These are phyloP conservation scores for Penicillium nordicum DNA, from an alignment of 2,329 filamentous ascomycete genomes.

Conservation along the genomic window DNA sequence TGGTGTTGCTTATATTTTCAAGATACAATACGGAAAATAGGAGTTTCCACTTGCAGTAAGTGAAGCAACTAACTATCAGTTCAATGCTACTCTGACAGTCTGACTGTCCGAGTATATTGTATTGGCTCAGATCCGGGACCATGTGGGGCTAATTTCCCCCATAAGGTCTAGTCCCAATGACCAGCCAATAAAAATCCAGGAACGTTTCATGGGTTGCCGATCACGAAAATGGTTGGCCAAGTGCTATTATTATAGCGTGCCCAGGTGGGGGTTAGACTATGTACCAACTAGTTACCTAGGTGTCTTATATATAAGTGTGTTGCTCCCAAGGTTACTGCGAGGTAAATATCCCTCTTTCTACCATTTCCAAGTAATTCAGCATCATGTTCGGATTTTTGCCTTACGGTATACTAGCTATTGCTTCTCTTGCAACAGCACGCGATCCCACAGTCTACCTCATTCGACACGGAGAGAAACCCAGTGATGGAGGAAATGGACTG, in stretches of 20 bases:
- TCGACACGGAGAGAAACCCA: constrained; percentile 62
- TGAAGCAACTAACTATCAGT: not conserved
- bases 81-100: not conserved
- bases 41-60: not conserved
- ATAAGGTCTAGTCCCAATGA: not conserved
- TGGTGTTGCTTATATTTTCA: not conserved
- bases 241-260: not conserved
- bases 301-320: not conserved
- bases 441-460: constrained; percentile 59
- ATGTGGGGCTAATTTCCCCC: not conserved
- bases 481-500: constrained; percentile 48
- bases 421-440: constrained; percentile 16
- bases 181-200: not conserved
- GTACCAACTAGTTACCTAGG: too few relatives aligned
- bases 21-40: not conserved
- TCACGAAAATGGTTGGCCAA: not conserved
- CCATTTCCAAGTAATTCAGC: too few relatives aligned
- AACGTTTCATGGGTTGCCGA: not conserved
- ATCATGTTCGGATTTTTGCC: not conserved
- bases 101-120: too few relatives aligned
- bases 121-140: not conserved
- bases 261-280: too few relatives aligned
- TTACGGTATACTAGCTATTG: constrained; percentile 7
- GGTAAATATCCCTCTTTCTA: not conserved
- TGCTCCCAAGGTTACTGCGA: not conserved